phyloP scores from a whole-genome alignment of 2,329 filamentous ascomycete species.

The Cladosporium colombiae region DNA sequence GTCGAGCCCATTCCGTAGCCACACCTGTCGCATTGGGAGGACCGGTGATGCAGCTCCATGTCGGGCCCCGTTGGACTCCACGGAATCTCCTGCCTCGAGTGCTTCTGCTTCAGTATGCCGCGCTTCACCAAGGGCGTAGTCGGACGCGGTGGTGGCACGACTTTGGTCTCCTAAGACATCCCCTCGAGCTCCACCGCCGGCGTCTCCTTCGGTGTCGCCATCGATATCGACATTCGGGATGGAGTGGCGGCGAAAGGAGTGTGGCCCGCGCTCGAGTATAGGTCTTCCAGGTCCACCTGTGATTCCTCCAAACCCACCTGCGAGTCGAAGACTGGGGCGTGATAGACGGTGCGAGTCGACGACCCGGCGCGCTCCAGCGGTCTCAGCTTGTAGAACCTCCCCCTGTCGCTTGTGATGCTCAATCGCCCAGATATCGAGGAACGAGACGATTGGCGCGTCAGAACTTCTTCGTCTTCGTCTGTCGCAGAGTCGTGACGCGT shows the following conservation, averaged over 20 bases:
- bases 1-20: not conserved
- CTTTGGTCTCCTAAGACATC: slow-evolving; percentile 7
- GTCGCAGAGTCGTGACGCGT: slow-evolving; percentile 10
- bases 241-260: slow-evolving; percentile 10
- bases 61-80: not conserved
- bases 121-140: not conserved
- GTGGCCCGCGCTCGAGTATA: slow-evolving; percentile 11
- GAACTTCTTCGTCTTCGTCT: not conserved
- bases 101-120: not conserved
- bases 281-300: slow-evolving; percentile 8
- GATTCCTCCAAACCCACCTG: not conserved
- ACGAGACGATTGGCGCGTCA: not conserved
- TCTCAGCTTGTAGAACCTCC: slow-evolving; percentile 4
- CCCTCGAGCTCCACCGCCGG: not conserved
- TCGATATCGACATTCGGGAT: not conserved
- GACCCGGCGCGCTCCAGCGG: slow-evolving; percentile 9
- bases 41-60: not conserved
- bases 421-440: slow-evolving; percentile 1
- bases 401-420: not conserved
- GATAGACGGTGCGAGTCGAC: slow-evolving; percentile 17
- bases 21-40: slow-evolving; percentile 10
- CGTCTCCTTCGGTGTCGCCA: slow-evolving; percentile 11
- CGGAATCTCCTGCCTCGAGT: not conserved
- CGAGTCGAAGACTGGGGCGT: slow-evolving; percentile 1
- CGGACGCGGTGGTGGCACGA: not conserved